Evolutionary conservation across 163 green algal species (phyloP).

Genomic region (Volvox carteri): DNA sequence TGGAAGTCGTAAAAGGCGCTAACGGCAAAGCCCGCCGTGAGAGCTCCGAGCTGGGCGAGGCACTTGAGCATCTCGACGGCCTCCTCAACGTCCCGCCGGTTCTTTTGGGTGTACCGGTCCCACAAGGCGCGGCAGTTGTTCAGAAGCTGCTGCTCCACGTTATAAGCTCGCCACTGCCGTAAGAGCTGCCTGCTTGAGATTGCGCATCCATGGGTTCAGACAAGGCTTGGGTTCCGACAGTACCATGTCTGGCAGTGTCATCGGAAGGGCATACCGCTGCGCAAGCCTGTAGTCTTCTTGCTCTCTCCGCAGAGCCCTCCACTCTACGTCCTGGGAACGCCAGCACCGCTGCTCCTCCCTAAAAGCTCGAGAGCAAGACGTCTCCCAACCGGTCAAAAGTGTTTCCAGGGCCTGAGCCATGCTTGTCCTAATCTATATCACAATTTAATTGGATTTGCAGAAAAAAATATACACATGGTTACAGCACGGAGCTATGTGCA

Average conservation of each 20-base stretch:
- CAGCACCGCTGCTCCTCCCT: conserved; percentile 30
- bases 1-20: conserved; percentile 81
- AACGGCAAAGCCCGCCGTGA: conserved; percentile 84
- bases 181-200: conserved; percentile 34
- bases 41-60: conserved; percentile 73
- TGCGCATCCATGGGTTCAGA: no score
- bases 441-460: background rate
- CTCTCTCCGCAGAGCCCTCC: background rate
- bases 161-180: conserved; percentile 60
- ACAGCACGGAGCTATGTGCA: no score
- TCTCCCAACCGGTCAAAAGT: conserved; percentile 7
- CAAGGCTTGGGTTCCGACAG: no score
- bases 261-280: background rate
- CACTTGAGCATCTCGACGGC: conserved; percentile 77
- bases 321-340: background rate
- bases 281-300: background rate
- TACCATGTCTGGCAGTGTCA: no score
- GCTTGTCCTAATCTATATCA: background rate
- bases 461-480: no score
- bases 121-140: conserved; percentile 81
- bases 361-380: conserved; percentile 19
- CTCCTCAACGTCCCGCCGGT: conserved; percentile 78
- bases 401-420: conserved; percentile 34
- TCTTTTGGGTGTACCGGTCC: conserved; percentile 75
- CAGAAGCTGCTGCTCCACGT: conserved; percentile 77